Evolutionary conservation across 2,329 filamentous ascomycete species (phyloP).

Genomic region (Neopestalotiopsis sp.): DNA sequence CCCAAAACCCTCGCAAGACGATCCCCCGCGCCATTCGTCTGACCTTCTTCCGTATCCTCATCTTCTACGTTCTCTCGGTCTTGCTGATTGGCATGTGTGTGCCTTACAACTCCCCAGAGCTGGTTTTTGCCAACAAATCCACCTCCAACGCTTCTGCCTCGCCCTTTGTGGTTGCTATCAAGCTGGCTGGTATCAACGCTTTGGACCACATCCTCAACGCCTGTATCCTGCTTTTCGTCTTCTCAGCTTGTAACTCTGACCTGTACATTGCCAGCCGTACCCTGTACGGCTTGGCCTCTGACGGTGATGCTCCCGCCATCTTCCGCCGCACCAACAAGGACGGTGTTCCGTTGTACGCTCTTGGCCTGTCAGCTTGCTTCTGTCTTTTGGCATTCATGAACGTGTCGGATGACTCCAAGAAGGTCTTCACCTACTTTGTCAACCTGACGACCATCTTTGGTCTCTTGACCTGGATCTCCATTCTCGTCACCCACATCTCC

Average conservation of each 20-base stretch:
- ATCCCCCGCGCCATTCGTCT: conserved; percentile 80
- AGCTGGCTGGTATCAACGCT: conserved; percentile 63
- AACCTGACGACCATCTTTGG: conserved; percentile 72
- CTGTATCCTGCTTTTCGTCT: conserved; percentile 77
- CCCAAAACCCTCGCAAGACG: conserved; percentile 77
- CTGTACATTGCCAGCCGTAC: conserved; percentile 77
- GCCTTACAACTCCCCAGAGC: conserved; percentile 67
- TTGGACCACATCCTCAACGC: conserved; percentile 74
- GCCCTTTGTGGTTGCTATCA: conserved; percentile 78
- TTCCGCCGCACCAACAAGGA: conserved; percentile 73
- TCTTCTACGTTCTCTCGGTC: conserved; percentile 80
- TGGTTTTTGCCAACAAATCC: conserved; percentile 60
- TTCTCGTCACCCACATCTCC: conserved; percentile 70
- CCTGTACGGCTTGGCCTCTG: conserved; percentile 73
- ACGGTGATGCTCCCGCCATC: conserved; percentile 74
- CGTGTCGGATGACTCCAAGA: conserved; percentile 59
- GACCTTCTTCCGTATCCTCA: conserved; percentile 80
- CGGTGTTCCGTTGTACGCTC: conserved; percentile 72
- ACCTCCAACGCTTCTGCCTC: conserved; percentile 63
- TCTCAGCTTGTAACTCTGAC: conserved; percentile 79
- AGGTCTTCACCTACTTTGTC: conserved; percentile 69
- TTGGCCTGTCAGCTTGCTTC: conserved; percentile 65
- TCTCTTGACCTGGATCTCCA: conserved; percentile 70
- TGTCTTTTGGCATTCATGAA: conserved; percentile 73
- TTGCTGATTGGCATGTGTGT: conserved; percentile 79